Base-by-base conservation (phyloP, 305 asterid species). In the Ajuga reptans region DNA sequence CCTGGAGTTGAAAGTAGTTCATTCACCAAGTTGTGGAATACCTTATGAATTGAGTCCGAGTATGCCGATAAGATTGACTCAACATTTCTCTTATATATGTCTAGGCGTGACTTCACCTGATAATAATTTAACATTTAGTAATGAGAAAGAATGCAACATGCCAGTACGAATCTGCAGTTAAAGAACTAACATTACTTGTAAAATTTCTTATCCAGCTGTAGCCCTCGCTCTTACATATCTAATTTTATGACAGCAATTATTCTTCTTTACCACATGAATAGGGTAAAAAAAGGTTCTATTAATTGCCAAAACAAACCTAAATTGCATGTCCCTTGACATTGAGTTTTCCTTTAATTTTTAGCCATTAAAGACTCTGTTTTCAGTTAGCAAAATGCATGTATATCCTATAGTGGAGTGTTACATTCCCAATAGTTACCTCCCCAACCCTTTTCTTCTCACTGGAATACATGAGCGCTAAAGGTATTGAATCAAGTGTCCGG, bases 21-120 rank as follows among this genome's bases (percentile, higher is more conserved):
- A 12, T 61, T 31, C 64, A 74, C 42, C 49, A 59, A 62, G 59
- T 68, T 69, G 41, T 73, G 41, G 60, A 71, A 50, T 62, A 89
- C 98, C 96, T 86, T 88, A 29, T 79, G 61, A 78, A 86, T 70
- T 68, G 84, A 75, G 61, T 74, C 79, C n/a, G 60, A 62, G 83
- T 92, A 92, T 41, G 87, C 83, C 6, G 92, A 81, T 76, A 77
- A 50, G 62, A 89, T 75, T 11, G 89, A 85, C 70, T 92, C 88
- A 5, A 80, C 83, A 63, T 87, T 92, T 80, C 84, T 84, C 86
- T 88, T 86, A 75, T 92, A 89, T 85, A 84, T 89, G 75, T 82
- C 84, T 52, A 89, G 78, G 69, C 96, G 92, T 36, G 92, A 83
- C 77, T 81, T 89, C 66, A 87, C 98, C 98, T 92, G 87, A 66